A percentile compares a stretch with the other conserved stretches of the same genome.
Conservation (phyloP, 2,329 filamentous ascomycete species). For the Fusarium protoensiforme region DNA sequence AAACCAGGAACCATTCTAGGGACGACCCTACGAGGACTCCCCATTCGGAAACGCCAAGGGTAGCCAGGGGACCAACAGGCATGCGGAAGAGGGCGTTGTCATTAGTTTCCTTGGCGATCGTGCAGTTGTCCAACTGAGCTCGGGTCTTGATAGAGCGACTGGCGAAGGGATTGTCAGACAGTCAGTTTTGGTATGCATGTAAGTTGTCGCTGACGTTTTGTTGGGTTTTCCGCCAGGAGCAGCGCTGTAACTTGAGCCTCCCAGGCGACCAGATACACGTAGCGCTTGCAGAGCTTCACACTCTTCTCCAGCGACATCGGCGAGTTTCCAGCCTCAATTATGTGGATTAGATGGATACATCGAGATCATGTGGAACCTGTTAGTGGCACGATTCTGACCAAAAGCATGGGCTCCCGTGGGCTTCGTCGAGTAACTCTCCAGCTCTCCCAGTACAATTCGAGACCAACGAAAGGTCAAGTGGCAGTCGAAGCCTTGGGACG, state of each 20-base stretch:
- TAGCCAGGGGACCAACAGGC: not conserved
- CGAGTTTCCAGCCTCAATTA: not conserved
- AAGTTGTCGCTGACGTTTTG: not conserved
- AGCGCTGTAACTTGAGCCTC: not conserved
- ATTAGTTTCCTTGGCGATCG: conserved; percentile 1
- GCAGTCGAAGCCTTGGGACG: not conserved
- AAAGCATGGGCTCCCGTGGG: conserved; percentile 11
- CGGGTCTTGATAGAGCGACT: not conserved
- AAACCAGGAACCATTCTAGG: not conserved
- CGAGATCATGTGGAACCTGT: conserved; percentile 25
- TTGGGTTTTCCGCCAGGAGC: not conserved
- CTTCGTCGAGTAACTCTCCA: not conserved
- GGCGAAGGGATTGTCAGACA: not conserved
- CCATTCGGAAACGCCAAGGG: not conserved
- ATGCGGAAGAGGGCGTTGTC: not conserved
- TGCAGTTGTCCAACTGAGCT: not conserved
- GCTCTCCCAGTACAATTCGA: not conserved
- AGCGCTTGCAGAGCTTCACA: not conserved
- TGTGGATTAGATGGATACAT: not conserved
- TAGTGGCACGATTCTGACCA: conserved; percentile 22
- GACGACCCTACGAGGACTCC: not conserved
- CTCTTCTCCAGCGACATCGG: not conserved
- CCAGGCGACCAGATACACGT: not conserved
- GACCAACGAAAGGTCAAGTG: not conserved
- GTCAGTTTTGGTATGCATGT: not conserved